These are phyloP conservation scores for Plantago elongata DNA, from an alignment of 257 asterid species.

Conservation along the genomic window DNA sequence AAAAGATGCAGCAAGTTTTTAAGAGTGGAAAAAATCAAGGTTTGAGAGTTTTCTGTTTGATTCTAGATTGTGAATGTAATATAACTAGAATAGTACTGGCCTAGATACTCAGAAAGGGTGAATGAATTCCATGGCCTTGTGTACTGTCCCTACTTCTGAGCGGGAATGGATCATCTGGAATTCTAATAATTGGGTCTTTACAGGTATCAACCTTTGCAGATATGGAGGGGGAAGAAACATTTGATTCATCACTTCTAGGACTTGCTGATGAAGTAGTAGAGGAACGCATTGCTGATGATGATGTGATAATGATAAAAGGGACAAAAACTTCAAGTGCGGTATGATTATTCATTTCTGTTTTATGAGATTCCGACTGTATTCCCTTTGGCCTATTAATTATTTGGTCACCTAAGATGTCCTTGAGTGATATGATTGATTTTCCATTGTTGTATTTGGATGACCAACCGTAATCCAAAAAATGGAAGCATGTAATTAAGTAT, in stretches of 20 bases:
- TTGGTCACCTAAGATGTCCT: no score
- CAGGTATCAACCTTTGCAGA: slow-evolving; percentile 93
- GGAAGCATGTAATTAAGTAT: neutral
- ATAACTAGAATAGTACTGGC: no score
- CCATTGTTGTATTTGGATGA: no score
- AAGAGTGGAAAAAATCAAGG: neutral
- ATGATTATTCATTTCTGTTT: slow-evolving; percentile 16
- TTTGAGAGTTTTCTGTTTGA: no score
- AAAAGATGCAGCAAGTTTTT: no score
- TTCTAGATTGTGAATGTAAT: no score
- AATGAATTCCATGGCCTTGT: no score
- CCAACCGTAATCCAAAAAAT: no score
- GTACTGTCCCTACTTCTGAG: neutral
- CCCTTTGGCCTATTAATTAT: no score
- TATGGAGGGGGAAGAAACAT: slow-evolving; percentile 96
- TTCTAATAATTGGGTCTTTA: slow-evolving; percentile 12
- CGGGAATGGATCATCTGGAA: neutral
- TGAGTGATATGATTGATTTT: no score
- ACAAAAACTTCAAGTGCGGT: slow-evolving; percentile 72
- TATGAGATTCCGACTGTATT: no score
- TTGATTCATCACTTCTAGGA: slow-evolving; percentile 79
- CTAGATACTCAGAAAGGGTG: no score
- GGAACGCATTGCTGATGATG: slow-evolving; percentile 88
- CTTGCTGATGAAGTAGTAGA: slow-evolving; percentile 89
- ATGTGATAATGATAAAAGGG: slow-evolving; percentile 88